phyloP scores from a whole-genome alignment of 805 yeast species.

The Grigorovia humatica region DNA sequence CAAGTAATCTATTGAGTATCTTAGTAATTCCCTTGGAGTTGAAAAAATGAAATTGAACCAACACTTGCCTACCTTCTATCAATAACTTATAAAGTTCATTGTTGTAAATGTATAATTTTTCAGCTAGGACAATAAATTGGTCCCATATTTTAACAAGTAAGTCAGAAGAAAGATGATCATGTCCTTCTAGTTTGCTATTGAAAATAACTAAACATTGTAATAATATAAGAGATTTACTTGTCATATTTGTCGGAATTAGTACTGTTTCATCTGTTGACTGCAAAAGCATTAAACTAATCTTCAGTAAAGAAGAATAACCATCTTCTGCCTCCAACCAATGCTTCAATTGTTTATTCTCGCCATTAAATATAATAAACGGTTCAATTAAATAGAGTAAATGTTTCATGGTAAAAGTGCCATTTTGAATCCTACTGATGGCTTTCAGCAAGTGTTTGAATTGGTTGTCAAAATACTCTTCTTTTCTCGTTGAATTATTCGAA shows the following conservation, averaged over 20 bases:
- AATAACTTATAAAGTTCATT: slow-evolving; percentile 19
- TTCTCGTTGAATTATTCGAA: neutral
- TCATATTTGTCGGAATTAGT: slow-evolving; percentile 20
- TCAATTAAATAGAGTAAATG: slow-evolving; percentile 18
- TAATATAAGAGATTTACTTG: slow-evolving; percentile 19
- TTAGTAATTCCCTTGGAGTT: slow-evolving; percentile 10
- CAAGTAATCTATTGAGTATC: slow-evolving; percentile 11
- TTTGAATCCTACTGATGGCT: slow-evolving; percentile 17
- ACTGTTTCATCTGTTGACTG: slow-evolving; percentile 18
- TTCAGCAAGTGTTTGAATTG: slow-evolving; percentile 12
- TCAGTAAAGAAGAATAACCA: slow-evolving; percentile 16
- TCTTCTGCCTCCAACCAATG: slow-evolving; percentile 17
- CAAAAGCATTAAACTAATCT: slow-evolving; percentile 13
- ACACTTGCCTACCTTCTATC: slow-evolving; percentile 17
- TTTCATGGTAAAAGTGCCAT: slow-evolving; percentile 21
- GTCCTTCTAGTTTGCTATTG: slow-evolving; percentile 1
- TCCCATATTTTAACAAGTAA: slow-evolving; percentile 14
- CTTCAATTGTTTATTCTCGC: slow-evolving; percentile 5
- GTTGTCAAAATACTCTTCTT: neutral
- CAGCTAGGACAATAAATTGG: slow-evolving; percentile 10
- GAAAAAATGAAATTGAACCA: slow-evolving; percentile 10
- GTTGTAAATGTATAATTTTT: slow-evolving; percentile 14
- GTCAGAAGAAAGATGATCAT: slow-evolving; percentile 3
- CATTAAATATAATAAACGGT: slow-evolving; percentile 9
- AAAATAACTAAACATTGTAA: slow-evolving; percentile 13